phyloP scores from a whole-genome alignment of 306 rosid genomes.

The Clitoria ternatea region DNA sequence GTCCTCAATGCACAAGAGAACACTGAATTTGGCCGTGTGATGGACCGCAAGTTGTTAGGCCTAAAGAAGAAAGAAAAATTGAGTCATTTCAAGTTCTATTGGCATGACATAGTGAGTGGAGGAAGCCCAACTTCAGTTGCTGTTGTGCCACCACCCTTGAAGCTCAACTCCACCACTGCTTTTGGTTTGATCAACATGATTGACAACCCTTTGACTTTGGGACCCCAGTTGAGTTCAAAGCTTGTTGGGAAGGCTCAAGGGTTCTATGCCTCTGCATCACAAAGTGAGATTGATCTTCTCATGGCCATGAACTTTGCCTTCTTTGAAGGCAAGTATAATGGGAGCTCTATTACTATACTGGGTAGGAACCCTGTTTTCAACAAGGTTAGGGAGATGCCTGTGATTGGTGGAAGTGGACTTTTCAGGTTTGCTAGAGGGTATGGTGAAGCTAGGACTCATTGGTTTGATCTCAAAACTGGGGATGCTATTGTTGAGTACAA shows the following conservation, averaged over 20 bases:
- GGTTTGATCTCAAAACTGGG: slow-evolving; percentile 17
- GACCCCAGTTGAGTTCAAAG: slow-evolving; percentile 35
- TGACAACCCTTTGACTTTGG: slow-evolving; percentile 44
- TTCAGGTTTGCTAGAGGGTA: slow-evolving; percentile 74
- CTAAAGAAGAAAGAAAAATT: slow-evolving; percentile 44
- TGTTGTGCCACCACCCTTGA: slow-evolving; percentile 16
- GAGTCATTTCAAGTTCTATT: slow-evolving; percentile 53
- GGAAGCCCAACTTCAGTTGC: slow-evolving; percentile 24
- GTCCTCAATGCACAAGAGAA: not conserved
- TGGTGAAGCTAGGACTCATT: slow-evolving; percentile 41
- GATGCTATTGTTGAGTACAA: slow-evolving; percentile 61
- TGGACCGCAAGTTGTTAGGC: slow-evolving; percentile 34
- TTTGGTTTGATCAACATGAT: slow-evolving; percentile 36
- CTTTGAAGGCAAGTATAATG: slow-evolving; percentile 66
- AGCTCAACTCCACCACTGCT: slow-evolving; percentile 12
- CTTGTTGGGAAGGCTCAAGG: slow-evolving; percentile 52
- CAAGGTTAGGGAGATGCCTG: slow-evolving; percentile 68
- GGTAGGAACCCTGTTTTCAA: slow-evolving; percentile 55
- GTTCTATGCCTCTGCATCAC: slow-evolving; percentile 48
- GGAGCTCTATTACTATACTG: slow-evolving; percentile 54
- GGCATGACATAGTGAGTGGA: slow-evolving; percentile 57
- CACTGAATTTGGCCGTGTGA: slow-evolving; percentile 16
- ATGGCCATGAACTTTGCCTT: slow-evolving; percentile 74
- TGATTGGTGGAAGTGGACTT: slow-evolving; percentile 72
- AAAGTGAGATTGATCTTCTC: slow-evolving; percentile 29